Base-by-base conservation (phyloP, 352 stramenopile species). In the Phytophthora cajani region DNA sequence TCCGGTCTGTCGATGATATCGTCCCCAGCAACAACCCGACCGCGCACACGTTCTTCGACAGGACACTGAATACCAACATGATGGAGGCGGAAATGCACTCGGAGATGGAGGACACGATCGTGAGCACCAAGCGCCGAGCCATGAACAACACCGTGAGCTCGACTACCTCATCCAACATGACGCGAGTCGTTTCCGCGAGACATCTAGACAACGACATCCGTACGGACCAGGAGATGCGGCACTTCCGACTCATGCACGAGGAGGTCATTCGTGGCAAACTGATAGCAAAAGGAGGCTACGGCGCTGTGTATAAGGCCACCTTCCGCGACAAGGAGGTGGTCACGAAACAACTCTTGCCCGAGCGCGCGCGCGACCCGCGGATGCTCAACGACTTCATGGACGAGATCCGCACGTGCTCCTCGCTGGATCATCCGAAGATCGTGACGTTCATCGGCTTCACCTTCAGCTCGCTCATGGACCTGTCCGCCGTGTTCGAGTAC, bases 141-240 rank as follows among this genome's bases (percentile, higher is more conserved):
- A 54, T 72, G 27, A 55, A 36, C 4, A 73, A 49, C 40, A 72
- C 61, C 0, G 56, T 62, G 30, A 61, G 30, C n/a, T 74, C 61
- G 25, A 71, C 63, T 14, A 68, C 47, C 40, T 52, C 14, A 6
- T 76, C 62, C n/a, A 55, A 19, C 21, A 25, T 14, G 38, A 46
- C 38, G 38, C 38, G 38, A 8, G 42, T 66, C 30, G 27, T 71
- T 25, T 68, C 70, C 0, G 58, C 51, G 2, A 78, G 40, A 17
- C 56, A 85, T 47, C 49, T 89, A 5, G 54, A 71, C 19, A 89
- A 91, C 30, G 87, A 94, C 55, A 84, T 94, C n/a, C 85, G 87
- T 1, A 92, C 78, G 12, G 87, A 94, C 40, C 75, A 85, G 21
- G 59, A 81, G 14, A 74, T 94, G 62, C 71, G 81, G 33, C 71